Conservation (phyloP, 768 basidiomycete species). For the Mycena galericulata region DNA sequence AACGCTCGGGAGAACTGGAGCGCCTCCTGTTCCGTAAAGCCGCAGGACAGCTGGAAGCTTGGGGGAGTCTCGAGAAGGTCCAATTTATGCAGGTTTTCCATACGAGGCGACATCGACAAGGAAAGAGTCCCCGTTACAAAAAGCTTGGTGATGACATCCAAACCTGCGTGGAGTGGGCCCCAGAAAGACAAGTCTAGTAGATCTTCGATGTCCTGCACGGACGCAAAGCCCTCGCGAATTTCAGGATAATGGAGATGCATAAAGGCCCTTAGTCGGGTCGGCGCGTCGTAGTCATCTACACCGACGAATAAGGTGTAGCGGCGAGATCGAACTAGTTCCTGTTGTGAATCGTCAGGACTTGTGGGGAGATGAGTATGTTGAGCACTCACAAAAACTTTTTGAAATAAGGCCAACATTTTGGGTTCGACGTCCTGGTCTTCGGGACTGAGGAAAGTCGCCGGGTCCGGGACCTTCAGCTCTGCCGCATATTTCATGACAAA, state of each 20-base stretch:
- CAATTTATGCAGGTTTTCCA: background rate
- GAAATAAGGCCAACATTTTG: background rate
- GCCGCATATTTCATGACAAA: slow-evolving; percentile 11
- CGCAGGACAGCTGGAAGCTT: background rate
- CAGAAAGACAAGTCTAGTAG: slow-evolving; percentile 1
- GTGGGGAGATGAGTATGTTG: background rate
- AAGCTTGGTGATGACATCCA: slow-evolving; percentile 12
- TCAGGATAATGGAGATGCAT: background rate
- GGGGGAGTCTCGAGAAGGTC: background rate
- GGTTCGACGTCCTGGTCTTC: too few relatives aligned
- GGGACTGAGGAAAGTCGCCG: too few relatives aligned
- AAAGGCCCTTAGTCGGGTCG: background rate
- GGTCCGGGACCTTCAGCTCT: too few relatives aligned
- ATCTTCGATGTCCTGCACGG: background rate
- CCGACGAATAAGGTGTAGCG: slow-evolving; percentile 7
- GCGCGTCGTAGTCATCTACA: slow-evolving; percentile 16
- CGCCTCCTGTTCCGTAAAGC: slow-evolving; percentile 16
- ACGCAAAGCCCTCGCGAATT: background rate
- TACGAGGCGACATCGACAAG: background rate
- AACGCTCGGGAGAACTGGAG: background rate
- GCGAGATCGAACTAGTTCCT: background rate
- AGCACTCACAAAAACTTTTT: slow-evolving; percentile 1
- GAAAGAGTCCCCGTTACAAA: slow-evolving; percentile 7
- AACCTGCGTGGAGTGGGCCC: background rate
- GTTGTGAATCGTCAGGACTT: background rate